Conservation (phyloP, 2,329 filamentous ascomycete species). For the Pseudogymnoascus sp. region DNA sequence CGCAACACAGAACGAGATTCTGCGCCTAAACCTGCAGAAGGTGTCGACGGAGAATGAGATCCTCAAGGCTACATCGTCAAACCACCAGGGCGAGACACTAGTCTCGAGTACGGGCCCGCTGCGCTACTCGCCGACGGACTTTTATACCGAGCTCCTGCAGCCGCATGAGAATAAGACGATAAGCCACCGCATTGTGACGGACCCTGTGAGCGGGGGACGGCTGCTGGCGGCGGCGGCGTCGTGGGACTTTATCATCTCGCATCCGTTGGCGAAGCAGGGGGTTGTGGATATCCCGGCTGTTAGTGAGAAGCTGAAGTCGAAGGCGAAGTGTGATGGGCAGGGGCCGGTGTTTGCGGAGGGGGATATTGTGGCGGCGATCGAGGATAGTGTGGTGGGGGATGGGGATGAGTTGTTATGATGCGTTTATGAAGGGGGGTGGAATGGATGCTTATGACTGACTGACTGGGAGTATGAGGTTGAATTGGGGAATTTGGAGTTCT, state of each 20-base stretch:
- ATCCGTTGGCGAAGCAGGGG: conserved; percentile 69
- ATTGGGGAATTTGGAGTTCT: conserved; percentile 1
- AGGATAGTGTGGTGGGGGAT: conserved; percentile 67
- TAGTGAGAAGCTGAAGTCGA: conserved; percentile 66
- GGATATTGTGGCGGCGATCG: conserved; percentile 65
- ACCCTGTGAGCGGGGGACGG: conserved; percentile 56
- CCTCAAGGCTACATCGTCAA: conserved; percentile 65
- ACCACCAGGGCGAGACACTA: conserved; percentile 36
- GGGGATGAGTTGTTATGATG: conserved; percentile 67
- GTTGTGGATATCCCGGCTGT: conserved; percentile 76
- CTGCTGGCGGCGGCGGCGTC: conserved; percentile 70
- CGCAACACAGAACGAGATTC: conserved; percentile 74
- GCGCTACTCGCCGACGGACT: conserved; percentile 65
- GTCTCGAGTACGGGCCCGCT: conserved; percentile 55
- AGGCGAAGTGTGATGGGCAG: conserved; percentile 76
- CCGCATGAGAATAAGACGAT: conserved; percentile 55
- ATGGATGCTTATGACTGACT: not conserved
- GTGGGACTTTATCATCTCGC: conserved; percentile 83
- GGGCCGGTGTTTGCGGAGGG: conserved; percentile 81
- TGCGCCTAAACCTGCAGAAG: conserved; percentile 77
- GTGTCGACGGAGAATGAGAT: conserved; percentile 90
- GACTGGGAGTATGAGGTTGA: not conserved
- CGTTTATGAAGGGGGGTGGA: not conserved
- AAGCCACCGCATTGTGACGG: conserved; percentile 61
- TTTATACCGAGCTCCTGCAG: conserved; percentile 57